Percentiles rank a stretch among this genome's conserved stretches.
phyloP scores from a whole-genome alignment of 1,284 basidiomycete species.

The Blastosporella zonata region DNA sequence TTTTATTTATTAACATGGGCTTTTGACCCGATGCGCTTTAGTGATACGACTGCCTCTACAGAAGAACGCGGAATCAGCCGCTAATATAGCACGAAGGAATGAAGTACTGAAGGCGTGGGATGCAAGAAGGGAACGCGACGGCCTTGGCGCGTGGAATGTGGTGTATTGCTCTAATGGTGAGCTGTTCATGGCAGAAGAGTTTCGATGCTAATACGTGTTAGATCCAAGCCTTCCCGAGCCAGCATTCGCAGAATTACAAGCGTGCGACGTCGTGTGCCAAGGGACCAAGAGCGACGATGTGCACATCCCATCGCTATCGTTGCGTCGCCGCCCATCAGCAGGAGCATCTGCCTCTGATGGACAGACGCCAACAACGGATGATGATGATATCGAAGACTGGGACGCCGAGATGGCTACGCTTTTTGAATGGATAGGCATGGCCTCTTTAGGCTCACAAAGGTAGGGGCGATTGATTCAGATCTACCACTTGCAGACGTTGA shows the following conservation, averaged over 20 bases:
- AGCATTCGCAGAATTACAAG: conserved; percentile 10
- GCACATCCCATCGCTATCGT: conserved; percentile 32
- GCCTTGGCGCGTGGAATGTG: conserved; percentile 43
- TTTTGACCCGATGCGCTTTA: conserved; percentile 25
- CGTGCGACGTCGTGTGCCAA: conserved; percentile 19
- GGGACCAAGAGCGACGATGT: conserved; percentile 23
- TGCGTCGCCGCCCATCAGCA: conserved; percentile 24
- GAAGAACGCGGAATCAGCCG: conserved; percentile 31
- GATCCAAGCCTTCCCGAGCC: conserved; percentile 13
- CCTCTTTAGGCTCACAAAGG: conserved; percentile 43
- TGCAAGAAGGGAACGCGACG: conserved; percentile 28
- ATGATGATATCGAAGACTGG: conserved; percentile 48
- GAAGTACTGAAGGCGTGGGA: conserved; percentile 41
- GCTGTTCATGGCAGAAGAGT: conserved; percentile 1
- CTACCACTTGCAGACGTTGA: background rate
- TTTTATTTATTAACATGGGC: background rate
- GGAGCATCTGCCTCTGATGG: background rate
- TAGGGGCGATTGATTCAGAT: conserved; percentile 16
- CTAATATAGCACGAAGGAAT: conserved; percentile 32
- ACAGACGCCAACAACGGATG: conserved; percentile 6
- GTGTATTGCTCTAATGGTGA: conserved; percentile 31
- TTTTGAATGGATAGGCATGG: conserved; percentile 73
- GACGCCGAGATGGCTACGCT: conserved; percentile 40
- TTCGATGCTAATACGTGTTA: background rate
- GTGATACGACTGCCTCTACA: conserved; percentile 45